These are phyloP conservation scores for Talaromyces sp. DNA, from an alignment of 2,329 filamentous ascomycete species.

Conservation along the genomic window DNA sequence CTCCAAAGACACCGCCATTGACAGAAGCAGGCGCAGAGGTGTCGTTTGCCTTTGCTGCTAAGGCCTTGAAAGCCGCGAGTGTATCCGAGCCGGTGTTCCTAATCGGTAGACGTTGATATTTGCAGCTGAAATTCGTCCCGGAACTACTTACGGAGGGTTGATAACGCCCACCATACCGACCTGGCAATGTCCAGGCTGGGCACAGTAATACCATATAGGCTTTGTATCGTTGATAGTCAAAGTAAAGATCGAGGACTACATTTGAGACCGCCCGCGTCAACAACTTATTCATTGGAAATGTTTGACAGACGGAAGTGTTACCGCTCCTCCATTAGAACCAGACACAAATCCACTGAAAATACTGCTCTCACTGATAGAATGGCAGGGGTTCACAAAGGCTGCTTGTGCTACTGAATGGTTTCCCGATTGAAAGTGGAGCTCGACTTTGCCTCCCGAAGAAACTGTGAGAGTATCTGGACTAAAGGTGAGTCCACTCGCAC, in stretches of 20 bases:
- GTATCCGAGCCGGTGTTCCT: slow-evolving; percentile 8
- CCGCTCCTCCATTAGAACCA: slow-evolving; percentile 48
- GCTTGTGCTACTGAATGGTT: slow-evolving; percentile 52
- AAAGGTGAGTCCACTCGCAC: slow-evolving; percentile 26
- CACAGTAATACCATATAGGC: slow-evolving; percentile 77
- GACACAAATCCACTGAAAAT: slow-evolving; percentile 7
- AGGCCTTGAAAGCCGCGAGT: slow-evolving; percentile 2
- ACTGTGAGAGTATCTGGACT: slow-evolving; percentile 2
- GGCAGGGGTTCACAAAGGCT: slow-evolving; percentile 49
- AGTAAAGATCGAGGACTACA: slow-evolving; percentile 50
- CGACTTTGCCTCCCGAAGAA: slow-evolving; percentile 45
- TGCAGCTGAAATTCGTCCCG: too few relatives aligned
- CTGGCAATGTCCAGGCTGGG: slow-evolving; percentile 70
- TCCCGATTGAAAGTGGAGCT: slow-evolving; percentile 52
- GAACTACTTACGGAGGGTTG: slow-evolving; percentile 51
- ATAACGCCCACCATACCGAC: slow-evolving; percentile 71
- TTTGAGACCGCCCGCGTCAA: background rate
- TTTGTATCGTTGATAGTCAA: slow-evolving; percentile 64
- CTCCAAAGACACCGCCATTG: slow-evolving; percentile 8
- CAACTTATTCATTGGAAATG: background rate
- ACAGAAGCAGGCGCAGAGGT: background rate
- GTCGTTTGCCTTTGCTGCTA: background rate
- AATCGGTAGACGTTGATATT: background rate
- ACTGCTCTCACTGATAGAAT: slow-evolving; percentile 37
- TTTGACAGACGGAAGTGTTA: background rate